Percentiles rank a stretch among this genome's conserved stretches.
phyloP scores from a whole-genome alignment of 2,329 filamentous ascomycete species.

The Venturia oleaginea region DNA sequence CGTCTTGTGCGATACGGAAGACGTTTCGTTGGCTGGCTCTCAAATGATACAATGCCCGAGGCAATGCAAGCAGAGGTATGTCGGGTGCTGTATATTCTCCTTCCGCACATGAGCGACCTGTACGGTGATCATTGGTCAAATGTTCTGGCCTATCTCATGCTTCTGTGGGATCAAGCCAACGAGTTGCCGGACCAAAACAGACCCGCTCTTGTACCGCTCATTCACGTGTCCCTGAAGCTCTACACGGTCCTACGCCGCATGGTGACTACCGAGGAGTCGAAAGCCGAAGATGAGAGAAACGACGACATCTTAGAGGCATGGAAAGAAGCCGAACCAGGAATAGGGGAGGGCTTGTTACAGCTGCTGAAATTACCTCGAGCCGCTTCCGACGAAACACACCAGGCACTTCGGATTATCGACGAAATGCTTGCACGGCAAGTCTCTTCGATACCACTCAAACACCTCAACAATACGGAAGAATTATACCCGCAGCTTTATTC shows the following conservation, averaged over 20 bases:
- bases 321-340: slow-evolving; percentile 46
- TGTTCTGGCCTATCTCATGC: slow-evolving; percentile 28
- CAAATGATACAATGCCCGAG: slow-evolving; percentile 37
- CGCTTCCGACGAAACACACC: slow-evolving; percentile 44
- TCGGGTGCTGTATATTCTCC: slow-evolving; percentile 44
- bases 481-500: slow-evolving; percentile 71
- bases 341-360: slow-evolving; percentile 50
- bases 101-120: slow-evolving; percentile 69
- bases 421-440: slow-evolving; percentile 63
- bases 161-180: slow-evolving; percentile 24
- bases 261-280: background rate
- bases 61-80: slow-evolving; percentile 49
- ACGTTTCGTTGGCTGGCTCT: slow-evolving; percentile 63
- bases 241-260: slow-evolving; percentile 35
- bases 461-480: slow-evolving; percentile 45
- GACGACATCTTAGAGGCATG: slow-evolving; percentile 77
- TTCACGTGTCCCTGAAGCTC: slow-evolving; percentile 66
- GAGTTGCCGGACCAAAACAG: slow-evolving; percentile 10
- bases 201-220: slow-evolving; percentile 36
- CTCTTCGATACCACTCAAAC: slow-evolving; percentile 51
- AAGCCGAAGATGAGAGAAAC: slow-evolving; percentile 41
- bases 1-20: slow-evolving; percentile 75
- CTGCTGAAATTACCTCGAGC: slow-evolving; percentile 51
- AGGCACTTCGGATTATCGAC: slow-evolving; percentile 68
- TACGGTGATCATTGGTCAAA: slow-evolving; percentile 82